Evolutionary conservation across 2,329 filamentous ascomycete species (phyloP), one percentile per base, ranked within the genome.

Genomic region (Alternaria rosae): DNA sequence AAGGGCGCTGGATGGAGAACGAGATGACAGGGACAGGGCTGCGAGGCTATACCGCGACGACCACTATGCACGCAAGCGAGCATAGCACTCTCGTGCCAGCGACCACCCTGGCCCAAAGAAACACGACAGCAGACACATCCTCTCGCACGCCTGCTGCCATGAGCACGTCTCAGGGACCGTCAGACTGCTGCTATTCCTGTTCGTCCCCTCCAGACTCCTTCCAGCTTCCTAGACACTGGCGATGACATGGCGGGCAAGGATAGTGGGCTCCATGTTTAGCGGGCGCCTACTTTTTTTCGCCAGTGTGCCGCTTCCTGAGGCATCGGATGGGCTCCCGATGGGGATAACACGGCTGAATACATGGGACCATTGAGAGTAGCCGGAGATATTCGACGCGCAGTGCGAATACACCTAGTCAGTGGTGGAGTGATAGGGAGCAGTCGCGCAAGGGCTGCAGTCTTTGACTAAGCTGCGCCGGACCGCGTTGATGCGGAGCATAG

Each of bases 291-390:
- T 70, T 69, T 73, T 71, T 67, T 65, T 66, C 58, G 65, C 63
- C 48, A 58, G 44, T 59, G 60, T 60, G 64, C 68, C 68, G 65
- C 70, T 69, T 68, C 65, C 73, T 71, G 65, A 70, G 68, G 68
- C 69, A 68, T 67, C 74, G 75, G 72, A 73, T 71, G 70, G 66
- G 66, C 61, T 69, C 71, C 74, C 74, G 76, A 79, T 78, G 74
- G 73, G 72, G 69, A 77, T 70, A 69, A 70, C 70, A 75, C 74
- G 76, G 74, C 73, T 75, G 71, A 76, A 76, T 71, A 51, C 13
- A 30, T n/a, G 52, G 63, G 60, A 65, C 76, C 76, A 78, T 57
- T 78, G 68, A 74, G 48, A 35, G 67, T 44, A 30, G 47, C 59
- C 76, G 76, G 76, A 78, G 72, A 74, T 71, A 71, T 73, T 73